Evolutionary conservation across 2,329 filamentous ascomycete genomes (phyloP).

Genomic region (Calonectria hawksworthii): DNA sequence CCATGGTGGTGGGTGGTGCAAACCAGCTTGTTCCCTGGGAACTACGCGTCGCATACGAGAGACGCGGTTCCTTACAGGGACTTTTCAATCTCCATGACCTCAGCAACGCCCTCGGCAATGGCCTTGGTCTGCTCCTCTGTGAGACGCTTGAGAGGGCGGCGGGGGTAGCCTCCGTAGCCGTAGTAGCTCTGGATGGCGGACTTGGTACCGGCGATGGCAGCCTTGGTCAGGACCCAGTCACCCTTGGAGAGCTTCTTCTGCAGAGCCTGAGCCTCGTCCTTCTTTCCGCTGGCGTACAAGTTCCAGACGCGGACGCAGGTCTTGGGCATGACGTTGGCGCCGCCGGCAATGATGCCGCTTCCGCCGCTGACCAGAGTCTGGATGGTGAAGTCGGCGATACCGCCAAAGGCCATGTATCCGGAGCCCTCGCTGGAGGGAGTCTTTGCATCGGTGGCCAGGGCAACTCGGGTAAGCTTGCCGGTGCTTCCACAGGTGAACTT

Average conservation of each 20-base stretch:
- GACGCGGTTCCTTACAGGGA: slow-evolving; percentile 52
- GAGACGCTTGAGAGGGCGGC: slow-evolving; percentile 78
- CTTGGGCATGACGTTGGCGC: slow-evolving; percentile 89
- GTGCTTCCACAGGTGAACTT: slow-evolving; percentile 96
- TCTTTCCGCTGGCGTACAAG: slow-evolving; percentile 79
- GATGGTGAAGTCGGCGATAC: slow-evolving; percentile 88
- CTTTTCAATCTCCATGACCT: slow-evolving; percentile 77
- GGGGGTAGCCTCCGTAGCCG: slow-evolving; percentile 84
- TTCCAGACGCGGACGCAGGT: slow-evolving; percentile 84
- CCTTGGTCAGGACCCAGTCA: slow-evolving; percentile 87
- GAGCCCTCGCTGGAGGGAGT: slow-evolving; percentile 72
- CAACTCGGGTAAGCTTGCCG: slow-evolving; percentile 88
- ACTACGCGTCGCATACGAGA: background rate
- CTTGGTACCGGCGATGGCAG: slow-evolving; percentile 89
- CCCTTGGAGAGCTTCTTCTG: slow-evolving; percentile 84
- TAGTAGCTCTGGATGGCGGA: slow-evolving; percentile 84
- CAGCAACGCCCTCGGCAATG: slow-evolving; percentile 69
- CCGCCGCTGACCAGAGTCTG: slow-evolving; percentile 86
- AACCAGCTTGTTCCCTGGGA: background rate
- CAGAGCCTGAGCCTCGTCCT: slow-evolving; percentile 79
- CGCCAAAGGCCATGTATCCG: slow-evolving; percentile 88
- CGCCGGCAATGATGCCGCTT: slow-evolving; percentile 87
- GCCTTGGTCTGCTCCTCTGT: slow-evolving; percentile 66
- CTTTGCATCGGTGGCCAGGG: slow-evolving; percentile 78
- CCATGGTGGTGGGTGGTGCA: background rate